Conservation (phyloP, 257 asterid species). For the Solanum arcanum region DNA sequence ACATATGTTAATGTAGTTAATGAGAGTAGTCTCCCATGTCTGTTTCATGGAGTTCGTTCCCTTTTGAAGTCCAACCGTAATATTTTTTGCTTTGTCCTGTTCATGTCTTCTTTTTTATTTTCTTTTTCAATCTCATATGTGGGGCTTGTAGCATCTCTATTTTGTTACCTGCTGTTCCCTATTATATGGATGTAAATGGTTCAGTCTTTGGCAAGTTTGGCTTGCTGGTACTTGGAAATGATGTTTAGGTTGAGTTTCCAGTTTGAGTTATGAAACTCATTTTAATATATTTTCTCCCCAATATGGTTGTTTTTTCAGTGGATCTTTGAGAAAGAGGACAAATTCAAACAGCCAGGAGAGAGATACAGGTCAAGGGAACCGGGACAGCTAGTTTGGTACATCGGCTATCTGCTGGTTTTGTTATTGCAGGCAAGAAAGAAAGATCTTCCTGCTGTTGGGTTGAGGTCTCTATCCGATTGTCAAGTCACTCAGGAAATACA, state of each 20-base stretch:
- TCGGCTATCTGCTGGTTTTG: not conserved
- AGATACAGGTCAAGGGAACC: not conserved
- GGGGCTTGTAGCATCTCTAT: not conserved
- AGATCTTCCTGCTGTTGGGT: not conserved
- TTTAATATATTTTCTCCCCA: not conserved
- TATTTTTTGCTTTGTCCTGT: not conserved
- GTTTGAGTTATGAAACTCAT: not conserved
- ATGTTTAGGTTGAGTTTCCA: not conserved
- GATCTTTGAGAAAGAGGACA: conserved; percentile 1
- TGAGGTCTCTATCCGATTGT: not conserved
- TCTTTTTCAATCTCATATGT: not conserved
- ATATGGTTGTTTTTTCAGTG: not conserved
- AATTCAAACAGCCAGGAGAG: conserved; percentile 2
- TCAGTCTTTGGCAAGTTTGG: not conserved
- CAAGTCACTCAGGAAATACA: not conserved
- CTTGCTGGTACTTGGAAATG: not conserved
- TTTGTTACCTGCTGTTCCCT: not conserved
- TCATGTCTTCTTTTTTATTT: not conserved
- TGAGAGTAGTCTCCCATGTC: not conserved
- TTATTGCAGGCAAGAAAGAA: conserved; percentile 5
- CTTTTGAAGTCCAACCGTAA: not conserved
- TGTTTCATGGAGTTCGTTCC: not conserved
- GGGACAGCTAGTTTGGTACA: not conserved
- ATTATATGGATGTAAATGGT: not conserved
- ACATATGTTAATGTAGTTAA: not conserved